phyloP scores from a whole-genome alignment of 192 early-diverging fungal species.

The Helicostylum pulchrum region DNA sequence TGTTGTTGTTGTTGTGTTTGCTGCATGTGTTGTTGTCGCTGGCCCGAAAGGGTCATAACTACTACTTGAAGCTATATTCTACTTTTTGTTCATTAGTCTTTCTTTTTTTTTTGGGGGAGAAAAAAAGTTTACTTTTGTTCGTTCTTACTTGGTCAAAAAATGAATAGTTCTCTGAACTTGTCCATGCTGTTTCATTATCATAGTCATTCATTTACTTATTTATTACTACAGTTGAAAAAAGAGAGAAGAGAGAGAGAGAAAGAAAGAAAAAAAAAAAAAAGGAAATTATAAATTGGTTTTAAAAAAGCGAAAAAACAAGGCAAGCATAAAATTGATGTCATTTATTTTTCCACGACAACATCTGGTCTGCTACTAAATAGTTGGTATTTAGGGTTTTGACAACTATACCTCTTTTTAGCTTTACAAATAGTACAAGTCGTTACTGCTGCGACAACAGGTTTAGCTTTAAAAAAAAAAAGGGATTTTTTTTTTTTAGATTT shows the following conservation, averaged over 20 bases:
- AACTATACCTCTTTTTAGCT: slow-evolving; percentile 25
- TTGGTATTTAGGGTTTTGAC: slow-evolving; percentile 1
- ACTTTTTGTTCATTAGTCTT: not conserved
- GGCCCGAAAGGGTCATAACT: slow-evolving; percentile 4
- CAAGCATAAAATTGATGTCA: too few relatives aligned
- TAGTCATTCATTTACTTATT: not conserved
- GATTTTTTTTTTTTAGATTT: not conserved
- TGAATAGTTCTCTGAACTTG: too few relatives aligned
- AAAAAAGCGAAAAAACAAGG: not conserved
- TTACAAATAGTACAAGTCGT: slow-evolving; percentile 41
- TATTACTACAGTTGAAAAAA: not conserved
- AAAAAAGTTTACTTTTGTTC: too few relatives aligned
- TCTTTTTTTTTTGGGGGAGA: too few relatives aligned
- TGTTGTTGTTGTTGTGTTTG: not conserved
- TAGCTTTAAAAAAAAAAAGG: slow-evolving; percentile 22
- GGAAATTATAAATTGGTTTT: not conserved
- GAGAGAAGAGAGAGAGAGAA: not conserved
- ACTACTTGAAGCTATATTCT: slow-evolving; percentile 4
- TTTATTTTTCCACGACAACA: not conserved
- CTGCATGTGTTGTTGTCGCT: not conserved
- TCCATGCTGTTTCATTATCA: not conserved
- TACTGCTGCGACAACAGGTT: slow-evolving; percentile 30
- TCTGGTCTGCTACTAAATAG: slow-evolving; percentile 12
- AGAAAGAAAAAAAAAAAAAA: not conserved
- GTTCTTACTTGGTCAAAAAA: too few relatives aligned